phyloP scores from a whole-genome alignment of 2,329 filamentous ascomycete species.

The Fusarium scirpi region DNA sequence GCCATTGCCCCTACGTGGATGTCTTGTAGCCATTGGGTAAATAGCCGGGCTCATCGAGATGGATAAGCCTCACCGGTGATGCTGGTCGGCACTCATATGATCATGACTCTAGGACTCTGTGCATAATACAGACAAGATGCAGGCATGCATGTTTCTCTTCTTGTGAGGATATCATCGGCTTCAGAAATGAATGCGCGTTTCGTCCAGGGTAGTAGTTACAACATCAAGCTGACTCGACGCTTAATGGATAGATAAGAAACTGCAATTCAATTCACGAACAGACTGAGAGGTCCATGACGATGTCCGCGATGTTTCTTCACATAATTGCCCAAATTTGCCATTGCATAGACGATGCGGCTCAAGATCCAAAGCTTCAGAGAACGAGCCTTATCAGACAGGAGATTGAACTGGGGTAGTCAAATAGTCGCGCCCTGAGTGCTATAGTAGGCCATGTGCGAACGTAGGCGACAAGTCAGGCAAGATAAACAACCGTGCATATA shows the following conservation, averaged over 20 bases:
- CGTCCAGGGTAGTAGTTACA: conserved; percentile 4
- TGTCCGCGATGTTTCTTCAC: neutral
- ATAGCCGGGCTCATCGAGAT: conserved; percentile 13
- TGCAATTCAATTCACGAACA: neutral
- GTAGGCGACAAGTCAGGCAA: neutral
- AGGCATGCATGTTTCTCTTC: neutral
- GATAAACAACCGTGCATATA: conserved; percentile 3
- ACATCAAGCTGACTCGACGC: conserved; percentile 4
- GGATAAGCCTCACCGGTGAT: conserved; percentile 31
- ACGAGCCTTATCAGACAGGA: neutral
- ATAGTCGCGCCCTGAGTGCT: neutral
- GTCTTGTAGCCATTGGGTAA: conserved; percentile 21
- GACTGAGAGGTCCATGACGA: neutral
- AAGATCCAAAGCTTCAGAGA: neutral
- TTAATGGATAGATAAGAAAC: neutral
- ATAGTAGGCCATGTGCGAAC: neutral
- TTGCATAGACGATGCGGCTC: neutral
- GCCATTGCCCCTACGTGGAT: conserved; percentile 10
- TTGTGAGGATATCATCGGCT: conserved; percentile 28
- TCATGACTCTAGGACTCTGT: conserved; percentile 11
- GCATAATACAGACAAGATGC: conserved; percentile 8
- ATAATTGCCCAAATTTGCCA: neutral
- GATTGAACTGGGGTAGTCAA: neutral
- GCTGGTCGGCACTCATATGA: conserved; percentile 21
- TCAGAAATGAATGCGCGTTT: neutral